phyloP scores from a whole-genome alignment of 2,329 filamentous ascomycete species.

The Calonectria hawksworthii region DNA sequence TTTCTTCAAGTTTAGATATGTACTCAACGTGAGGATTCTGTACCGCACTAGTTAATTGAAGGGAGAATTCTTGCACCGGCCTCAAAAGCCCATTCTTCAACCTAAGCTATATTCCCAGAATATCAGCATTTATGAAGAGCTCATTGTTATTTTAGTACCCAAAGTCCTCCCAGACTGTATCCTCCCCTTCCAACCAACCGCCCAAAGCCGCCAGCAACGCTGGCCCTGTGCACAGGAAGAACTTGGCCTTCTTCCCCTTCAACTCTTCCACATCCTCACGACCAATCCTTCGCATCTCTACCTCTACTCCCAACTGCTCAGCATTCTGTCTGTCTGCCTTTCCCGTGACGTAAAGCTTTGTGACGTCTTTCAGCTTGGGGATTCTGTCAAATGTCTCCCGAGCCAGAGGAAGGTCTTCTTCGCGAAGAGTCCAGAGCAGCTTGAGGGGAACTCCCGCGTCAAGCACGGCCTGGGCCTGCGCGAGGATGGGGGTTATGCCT shows the following conservation, averaged over 20 bases:
- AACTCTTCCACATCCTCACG: constrained; percentile 58
- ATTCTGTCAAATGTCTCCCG: constrained; percentile 69
- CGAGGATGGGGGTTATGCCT: constrained; percentile 86
- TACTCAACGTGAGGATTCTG: background rate
- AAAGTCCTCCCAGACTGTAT: constrained; percentile 72
- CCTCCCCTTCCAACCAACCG: constrained; percentile 68
- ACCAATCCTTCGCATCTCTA: constrained; percentile 56
- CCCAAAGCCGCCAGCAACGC: constrained; percentile 57
- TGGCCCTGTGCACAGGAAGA: constrained; percentile 64
- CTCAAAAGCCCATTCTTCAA: background rate
- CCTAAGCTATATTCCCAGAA: background rate
- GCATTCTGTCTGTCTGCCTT: constrained; percentile 48
- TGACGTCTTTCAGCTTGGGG: constrained; percentile 63
- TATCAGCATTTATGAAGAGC: background rate
- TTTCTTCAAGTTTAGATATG: too few relatives aligned
- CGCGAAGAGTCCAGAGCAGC: constrained; percentile 78
- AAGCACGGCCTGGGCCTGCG: constrained; percentile 70
- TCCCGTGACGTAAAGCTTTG: constrained; percentile 77
- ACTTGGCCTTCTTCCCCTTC: constrained; percentile 60
- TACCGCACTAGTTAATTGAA: too few relatives aligned
- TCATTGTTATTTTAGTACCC: constrained; percentile 60
- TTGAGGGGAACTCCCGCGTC: constrained; percentile 55
- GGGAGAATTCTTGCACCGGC: background rate
- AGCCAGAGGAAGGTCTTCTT: constrained; percentile 74
- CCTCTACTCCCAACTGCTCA: constrained; percentile 50